Evolutionary conservation across 139 green algal genomes (phyloP).

Genomic region (Chlorella sp.): DNA sequence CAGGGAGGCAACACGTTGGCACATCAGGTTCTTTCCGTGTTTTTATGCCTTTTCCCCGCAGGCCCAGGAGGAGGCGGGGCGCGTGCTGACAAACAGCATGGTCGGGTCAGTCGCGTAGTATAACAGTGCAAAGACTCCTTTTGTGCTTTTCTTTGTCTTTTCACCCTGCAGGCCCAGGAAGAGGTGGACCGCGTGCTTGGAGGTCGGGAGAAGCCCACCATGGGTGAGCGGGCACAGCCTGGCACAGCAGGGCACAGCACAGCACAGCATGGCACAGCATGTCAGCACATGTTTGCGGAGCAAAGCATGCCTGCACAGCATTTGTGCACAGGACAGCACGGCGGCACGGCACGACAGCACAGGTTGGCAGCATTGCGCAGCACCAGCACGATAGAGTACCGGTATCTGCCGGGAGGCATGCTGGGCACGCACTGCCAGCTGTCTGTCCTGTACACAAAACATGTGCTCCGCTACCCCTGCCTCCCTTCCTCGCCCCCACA

Average conservation of each 20-base stretch:
- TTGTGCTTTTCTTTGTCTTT: background rate
- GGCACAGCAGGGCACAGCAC: background rate
- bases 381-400: background rate
- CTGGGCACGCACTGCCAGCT: too few species aligned
- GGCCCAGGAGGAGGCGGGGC: slow-evolving; percentile 88
- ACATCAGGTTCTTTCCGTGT: too few species aligned
- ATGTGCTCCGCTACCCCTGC: background rate
- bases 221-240: slow-evolving; percentile 6
- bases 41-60: slow-evolving; percentile 24
- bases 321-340: background rate
- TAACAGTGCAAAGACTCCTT: too few species aligned
- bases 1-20: too few species aligned
- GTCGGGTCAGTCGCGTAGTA: too few species aligned
- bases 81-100: slow-evolving; percentile 67
- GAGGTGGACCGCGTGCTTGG: slow-evolving; percentile 93
- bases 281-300: background rate
- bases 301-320: too few species aligned
- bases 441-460: too few species aligned
- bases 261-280: background rate
- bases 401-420: background rate
- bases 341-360: too few species aligned
- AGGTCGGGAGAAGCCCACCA: slow-evolving; percentile 45
- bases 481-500: background rate
- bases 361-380: too few species aligned
- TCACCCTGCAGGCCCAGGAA: slow-evolving; percentile 67